Evolutionary conservation across 2,329 filamentous ascomycete species (phyloP), one percentile per base, ranked within the genome.

Genomic region (Epichloe typhina): DNA sequence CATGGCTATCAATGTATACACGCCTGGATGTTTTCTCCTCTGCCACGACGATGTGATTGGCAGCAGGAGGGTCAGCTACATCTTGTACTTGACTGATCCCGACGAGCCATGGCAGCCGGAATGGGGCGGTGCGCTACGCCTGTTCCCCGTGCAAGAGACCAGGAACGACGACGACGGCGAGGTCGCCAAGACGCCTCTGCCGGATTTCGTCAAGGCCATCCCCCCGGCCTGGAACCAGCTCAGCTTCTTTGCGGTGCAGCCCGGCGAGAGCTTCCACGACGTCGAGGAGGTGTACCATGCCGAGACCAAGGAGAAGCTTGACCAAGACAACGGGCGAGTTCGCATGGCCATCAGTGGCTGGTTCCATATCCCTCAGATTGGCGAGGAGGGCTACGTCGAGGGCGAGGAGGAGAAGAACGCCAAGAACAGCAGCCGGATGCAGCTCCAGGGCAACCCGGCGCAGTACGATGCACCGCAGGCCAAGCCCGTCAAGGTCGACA

Each of bases 11-110:
- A 98, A 98, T 64, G 83, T 98, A 47, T 98, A 98, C 68, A 96
- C 89, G 0, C 91, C 93, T 5, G 91, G 93, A 40, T 97, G 91
- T 64, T 95, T 94, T 66, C 76, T 98, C 26, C 76, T 98, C 33
- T 97, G 93, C 69, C 93, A 98, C 63, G 93, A 98, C 73, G 93
- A 98, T 69, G 93, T 98, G 54, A 98, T 98, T 66, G 93, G 93
- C n/a, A 95, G 86, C 62, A 80, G 93, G 54, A 83, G 90, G 57
- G 84, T 98, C 61, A 96, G 90, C 74, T 98, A 96, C 67, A 98
- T 98, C 58, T 75, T 98, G 53, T 98, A 98, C 66, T 74, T 98
- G 55, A 91, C 88, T 13, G 88, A 97, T 63, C 93, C 93, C 4
- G 91, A 97, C 62, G 82, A 76, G 53, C 83, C 87, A 5, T 98